Evolutionary conservation across 495 filamentous ascomycete species (phyloP).

Genomic region (Lineolata rhizophorae): DNA sequence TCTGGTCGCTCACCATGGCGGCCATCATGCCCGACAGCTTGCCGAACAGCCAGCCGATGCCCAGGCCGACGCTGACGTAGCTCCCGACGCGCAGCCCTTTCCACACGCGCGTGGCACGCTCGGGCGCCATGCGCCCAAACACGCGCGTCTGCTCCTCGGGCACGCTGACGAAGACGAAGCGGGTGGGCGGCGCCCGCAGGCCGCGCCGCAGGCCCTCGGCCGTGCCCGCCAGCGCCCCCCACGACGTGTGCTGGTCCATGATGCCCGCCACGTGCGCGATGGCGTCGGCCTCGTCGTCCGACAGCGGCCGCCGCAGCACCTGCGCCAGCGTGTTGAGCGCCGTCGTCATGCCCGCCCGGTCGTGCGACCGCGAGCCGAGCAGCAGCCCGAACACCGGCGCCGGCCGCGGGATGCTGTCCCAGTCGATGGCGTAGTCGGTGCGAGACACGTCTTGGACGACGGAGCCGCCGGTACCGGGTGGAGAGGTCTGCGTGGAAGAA

Average conservation of each 20-base stretch:
- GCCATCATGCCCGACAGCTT: not conserved
- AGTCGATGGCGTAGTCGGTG: conserved; percentile 13
- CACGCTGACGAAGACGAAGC: too few relatives aligned
- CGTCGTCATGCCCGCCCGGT: conserved; percentile 1
- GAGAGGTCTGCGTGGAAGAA: too few relatives aligned
- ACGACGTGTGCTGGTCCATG: conserved; percentile 3
- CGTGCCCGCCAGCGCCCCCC: conserved; percentile 1
- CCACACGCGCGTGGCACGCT: not conserved
- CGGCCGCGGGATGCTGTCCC: conserved; percentile 3
- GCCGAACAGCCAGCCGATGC: not conserved
- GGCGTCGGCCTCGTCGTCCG: conserved; percentile 4
- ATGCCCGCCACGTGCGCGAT: conserved; percentile 3
- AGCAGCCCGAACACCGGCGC: conserved; percentile 6
- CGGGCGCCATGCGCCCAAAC: not conserved
- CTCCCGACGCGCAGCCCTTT: not conserved
- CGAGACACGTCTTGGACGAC: too few relatives aligned
- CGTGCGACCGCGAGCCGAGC: conserved; percentile 1
- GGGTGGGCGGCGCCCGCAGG: conserved; percentile 3
- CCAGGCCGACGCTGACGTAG: not conserved
- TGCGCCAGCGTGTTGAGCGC: conserved; percentile 3
- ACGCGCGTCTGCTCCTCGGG: not conserved
- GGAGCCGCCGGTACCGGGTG: too few relatives aligned
- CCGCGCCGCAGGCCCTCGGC: conserved; percentile 3
- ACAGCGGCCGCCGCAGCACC: conserved; percentile 4
- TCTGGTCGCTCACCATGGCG: too few relatives aligned